Conservation (phyloP, 2,329 filamentous ascomycete genomes). For the Fusarium praegraminearum region DNA sequence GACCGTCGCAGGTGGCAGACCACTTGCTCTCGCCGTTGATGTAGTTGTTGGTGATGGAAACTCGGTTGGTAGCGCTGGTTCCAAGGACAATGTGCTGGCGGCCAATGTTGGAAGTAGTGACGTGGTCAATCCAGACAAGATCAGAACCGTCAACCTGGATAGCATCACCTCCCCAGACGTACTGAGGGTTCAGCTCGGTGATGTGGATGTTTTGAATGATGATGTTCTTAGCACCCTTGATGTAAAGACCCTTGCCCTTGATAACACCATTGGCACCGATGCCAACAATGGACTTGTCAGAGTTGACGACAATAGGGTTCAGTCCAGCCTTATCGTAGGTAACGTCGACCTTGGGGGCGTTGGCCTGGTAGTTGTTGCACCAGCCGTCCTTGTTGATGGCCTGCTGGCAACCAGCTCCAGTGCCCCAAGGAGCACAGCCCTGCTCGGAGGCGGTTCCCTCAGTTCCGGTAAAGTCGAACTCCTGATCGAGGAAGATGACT, state of each 20-base stretch:
- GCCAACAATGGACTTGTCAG: constrained; percentile 70
- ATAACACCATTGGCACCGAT: constrained; percentile 65
- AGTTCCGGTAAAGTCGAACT: constrained; percentile 66
- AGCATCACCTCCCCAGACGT: constrained; percentile 71
- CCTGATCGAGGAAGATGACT: constrained; percentile 69
- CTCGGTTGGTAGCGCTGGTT: constrained; percentile 62
- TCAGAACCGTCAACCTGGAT: constrained; percentile 64
- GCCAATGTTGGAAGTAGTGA: constrained; percentile 68
- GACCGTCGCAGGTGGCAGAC: constrained; percentile 68
- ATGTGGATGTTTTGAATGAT: constrained; percentile 71
- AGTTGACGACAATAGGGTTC: constrained; percentile 63
- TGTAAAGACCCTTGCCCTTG: constrained; percentile 67
- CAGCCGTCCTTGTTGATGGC: constrained; percentile 71
- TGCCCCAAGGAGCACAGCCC: constrained; percentile 72
- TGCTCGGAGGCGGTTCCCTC: constrained; percentile 65
- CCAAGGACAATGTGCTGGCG: constrained; percentile 72
- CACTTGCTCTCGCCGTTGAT: constrained; percentile 66
- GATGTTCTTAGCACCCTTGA: constrained; percentile 61
- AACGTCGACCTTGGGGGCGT: constrained; percentile 60
- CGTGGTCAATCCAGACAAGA: constrained; percentile 64
- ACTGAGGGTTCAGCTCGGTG: constrained; percentile 67
- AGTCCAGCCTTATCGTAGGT: constrained; percentile 65
- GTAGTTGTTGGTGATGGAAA: constrained; percentile 69
- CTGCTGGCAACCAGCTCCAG: constrained; percentile 64
- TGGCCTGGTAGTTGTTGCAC: constrained; percentile 70